Percentiles rank a stretch among this genome's conserved stretches.
phyloP scores from a whole-genome alignment of 768 basidiomycete genomes.

The Lactarius tabidus region DNA sequence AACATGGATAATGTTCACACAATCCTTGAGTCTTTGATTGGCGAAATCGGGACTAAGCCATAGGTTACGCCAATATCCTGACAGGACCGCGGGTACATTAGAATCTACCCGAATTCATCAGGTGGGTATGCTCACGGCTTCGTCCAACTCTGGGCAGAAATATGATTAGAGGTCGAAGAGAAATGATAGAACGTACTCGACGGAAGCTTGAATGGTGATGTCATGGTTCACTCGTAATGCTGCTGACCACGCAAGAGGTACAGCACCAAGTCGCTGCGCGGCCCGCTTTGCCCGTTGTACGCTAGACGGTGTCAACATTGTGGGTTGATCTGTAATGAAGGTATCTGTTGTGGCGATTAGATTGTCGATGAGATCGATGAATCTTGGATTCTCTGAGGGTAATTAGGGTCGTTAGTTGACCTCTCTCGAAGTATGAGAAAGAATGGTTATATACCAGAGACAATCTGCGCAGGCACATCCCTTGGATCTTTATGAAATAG shows the following conservation, averaged over 20 bases:
- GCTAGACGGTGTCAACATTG: not conserved
- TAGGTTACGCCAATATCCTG: conserved; percentile 10
- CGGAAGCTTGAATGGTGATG: not conserved
- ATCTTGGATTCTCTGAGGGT: not conserved
- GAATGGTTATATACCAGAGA: not conserved
- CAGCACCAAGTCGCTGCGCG: no score
- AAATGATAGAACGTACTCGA: not conserved
- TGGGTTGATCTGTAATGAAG: not conserved
- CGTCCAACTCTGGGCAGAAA: not conserved
- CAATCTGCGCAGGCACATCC: conserved; percentile 1
- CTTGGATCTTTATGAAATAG: not conserved
- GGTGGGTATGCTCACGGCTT: not conserved
- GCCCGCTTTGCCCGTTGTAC: not conserved
- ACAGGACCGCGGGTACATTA: not conserved
- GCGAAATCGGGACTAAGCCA: not conserved
- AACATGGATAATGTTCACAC: not conserved
- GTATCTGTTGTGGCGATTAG: conserved; percentile 1
- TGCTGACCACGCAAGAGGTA: not conserved
- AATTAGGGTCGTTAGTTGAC: not conserved
- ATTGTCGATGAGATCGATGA: not conserved
- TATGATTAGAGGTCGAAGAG: not conserved
- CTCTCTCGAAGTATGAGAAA: not conserved
- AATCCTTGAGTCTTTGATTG: not conserved
- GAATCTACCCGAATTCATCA: not conserved
- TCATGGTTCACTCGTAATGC: not conserved